Evolutionary conservation across 2,329 filamentous ascomycete genomes (phyloP).

Genomic region (Lachnellula hyalina): DNA sequence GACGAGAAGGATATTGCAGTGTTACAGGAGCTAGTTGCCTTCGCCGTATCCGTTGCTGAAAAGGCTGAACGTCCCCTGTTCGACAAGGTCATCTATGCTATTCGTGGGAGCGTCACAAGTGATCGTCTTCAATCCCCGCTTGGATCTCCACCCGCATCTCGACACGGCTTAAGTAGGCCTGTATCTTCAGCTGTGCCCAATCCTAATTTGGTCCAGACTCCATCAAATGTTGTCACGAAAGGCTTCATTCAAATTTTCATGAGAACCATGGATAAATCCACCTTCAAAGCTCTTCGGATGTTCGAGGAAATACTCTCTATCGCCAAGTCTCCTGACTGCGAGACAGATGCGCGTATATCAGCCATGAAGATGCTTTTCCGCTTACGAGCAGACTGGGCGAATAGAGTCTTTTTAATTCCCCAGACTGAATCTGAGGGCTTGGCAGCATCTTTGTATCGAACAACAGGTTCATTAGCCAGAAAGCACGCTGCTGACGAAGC

Average conservation of each 20-base stretch:
- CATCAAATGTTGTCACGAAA: slow-evolving; percentile 64
- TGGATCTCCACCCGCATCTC: slow-evolving; percentile 26
- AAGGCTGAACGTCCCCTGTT: slow-evolving; percentile 55
- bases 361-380: slow-evolving; percentile 77
- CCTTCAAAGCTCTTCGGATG: slow-evolving; percentile 56
- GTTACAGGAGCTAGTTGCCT: slow-evolving; percentile 58
- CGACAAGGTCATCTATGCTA: slow-evolving; percentile 48
- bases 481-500: slow-evolving; percentile 38
- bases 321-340: slow-evolving; percentile 52
- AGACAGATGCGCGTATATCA: slow-evolving; percentile 65
- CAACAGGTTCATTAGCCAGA: slow-evolving; percentile 44
- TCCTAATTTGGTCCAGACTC: slow-evolving; percentile 37
- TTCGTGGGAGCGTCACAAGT: slow-evolving; percentile 45
- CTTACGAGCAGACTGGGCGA: slow-evolving; percentile 74
- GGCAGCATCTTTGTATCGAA: slow-evolving; percentile 66
- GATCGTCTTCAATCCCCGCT: slow-evolving; percentile 41
- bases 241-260: slow-evolving; percentile 75
- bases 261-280: slow-evolving; percentile 61
- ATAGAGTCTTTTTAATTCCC: slow-evolving; percentile 66
- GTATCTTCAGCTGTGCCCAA: slow-evolving; percentile 9
- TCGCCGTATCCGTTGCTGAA: slow-evolving; percentile 60
- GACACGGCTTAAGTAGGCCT: slow-evolving; percentile 18
- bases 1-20: slow-evolving; percentile 60
- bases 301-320: slow-evolving; percentile 62
- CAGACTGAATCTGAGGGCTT: slow-evolving; percentile 69